Conservation (phyloP, 2,329 filamentous ascomycete genomes). For the Hirsutella minnesotensis region DNA sequence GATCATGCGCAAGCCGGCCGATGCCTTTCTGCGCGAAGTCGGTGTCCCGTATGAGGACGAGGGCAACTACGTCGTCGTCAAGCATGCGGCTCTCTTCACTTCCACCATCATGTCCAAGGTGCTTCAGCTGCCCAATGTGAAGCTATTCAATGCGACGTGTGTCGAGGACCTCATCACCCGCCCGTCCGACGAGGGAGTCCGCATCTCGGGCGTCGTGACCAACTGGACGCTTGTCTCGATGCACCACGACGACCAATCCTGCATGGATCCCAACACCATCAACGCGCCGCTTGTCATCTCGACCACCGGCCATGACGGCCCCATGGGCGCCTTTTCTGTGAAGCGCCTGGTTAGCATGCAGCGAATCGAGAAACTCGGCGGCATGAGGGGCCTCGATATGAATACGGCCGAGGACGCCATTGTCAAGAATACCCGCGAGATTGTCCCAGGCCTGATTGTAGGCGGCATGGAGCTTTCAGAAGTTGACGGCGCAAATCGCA, state of each 20-base stretch:
- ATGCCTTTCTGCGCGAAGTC: slow-evolving; percentile 70
- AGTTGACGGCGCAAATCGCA: slow-evolving; percentile 81
- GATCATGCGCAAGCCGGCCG: slow-evolving; percentile 88
- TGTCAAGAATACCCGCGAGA: slow-evolving; percentile 80
- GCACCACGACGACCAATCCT: slow-evolving; percentile 80
- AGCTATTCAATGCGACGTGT: slow-evolving; percentile 89
- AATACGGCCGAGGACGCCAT: slow-evolving; percentile 84
- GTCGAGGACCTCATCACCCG: slow-evolving; percentile 91
- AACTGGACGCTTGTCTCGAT: slow-evolving; percentile 91
- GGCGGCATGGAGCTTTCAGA: slow-evolving; percentile 91
- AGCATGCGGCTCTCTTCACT: slow-evolving; percentile 88
- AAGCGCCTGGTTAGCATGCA: slow-evolving; percentile 88
- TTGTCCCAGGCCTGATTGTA: slow-evolving; percentile 80
- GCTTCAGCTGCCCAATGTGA: slow-evolving; percentile 76
- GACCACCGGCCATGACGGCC: slow-evolving; percentile 83
- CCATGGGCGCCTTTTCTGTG: slow-evolving; percentile 82
- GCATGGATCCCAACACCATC: slow-evolving; percentile 97
- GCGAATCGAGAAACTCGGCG: slow-evolving; percentile 69
- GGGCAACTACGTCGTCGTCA: slow-evolving; percentile 80
- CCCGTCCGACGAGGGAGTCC: slow-evolving; percentile 41
- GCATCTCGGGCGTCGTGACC: slow-evolving; percentile 80
- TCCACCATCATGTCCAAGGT: slow-evolving; percentile 78
- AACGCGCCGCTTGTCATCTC: slow-evolving; percentile 82
- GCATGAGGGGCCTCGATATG: slow-evolving; percentile 93
- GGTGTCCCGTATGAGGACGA: slow-evolving; percentile 83